Evolutionary conservation across 371 early-diverging fungal genomes (phyloP).

Genomic region (Mortierella sp.): DNA sequence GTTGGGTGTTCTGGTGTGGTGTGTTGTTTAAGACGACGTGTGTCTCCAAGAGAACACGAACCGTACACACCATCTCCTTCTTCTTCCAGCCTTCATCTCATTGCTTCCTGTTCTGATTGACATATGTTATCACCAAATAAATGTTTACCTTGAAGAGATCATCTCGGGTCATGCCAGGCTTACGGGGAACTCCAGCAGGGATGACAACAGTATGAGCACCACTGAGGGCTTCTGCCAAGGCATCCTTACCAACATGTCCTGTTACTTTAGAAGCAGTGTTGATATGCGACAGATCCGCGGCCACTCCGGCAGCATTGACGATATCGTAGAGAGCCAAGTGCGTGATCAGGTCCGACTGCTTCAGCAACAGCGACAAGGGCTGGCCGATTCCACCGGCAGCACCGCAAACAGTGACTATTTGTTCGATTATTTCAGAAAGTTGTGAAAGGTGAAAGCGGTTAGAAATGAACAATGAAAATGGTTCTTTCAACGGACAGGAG

Average conservation of each 20-base stretch:
- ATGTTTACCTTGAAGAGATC: conserved; percentile 84
- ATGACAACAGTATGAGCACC: conserved; percentile 90
- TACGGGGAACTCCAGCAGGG: conserved; percentile 94
- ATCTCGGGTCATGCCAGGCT: conserved; percentile 95
- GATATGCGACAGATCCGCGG: conserved; percentile 84
- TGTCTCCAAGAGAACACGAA: conserved; percentile 55
- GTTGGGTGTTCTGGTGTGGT: conserved; percentile 59
- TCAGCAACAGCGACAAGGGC: conserved; percentile 89
- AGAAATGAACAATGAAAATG: neutral
- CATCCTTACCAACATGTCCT: conserved; percentile 56
- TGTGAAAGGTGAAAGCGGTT: neutral
- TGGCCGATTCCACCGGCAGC: conserved; percentile 96
- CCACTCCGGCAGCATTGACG: conserved; percentile 82
- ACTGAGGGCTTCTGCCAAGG: conserved; percentile 69
- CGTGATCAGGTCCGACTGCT: conserved; percentile 76
- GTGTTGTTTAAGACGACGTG: conserved; percentile 9
- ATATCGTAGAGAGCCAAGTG: conserved; percentile 83
- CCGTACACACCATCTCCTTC: conserved; percentile 13
- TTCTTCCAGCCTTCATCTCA: conserved; percentile 17
- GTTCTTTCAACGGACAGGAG: neutral
- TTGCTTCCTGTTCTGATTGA: neutral
- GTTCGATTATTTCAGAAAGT: conserved; percentile 16
- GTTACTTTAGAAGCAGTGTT: conserved; percentile 80
- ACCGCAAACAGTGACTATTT: conserved; percentile 76
- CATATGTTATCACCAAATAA: neutral